phyloP scores from a whole-genome alignment of 108 stramenopile genomes.

The Discostella stelligeroides region DNA sequence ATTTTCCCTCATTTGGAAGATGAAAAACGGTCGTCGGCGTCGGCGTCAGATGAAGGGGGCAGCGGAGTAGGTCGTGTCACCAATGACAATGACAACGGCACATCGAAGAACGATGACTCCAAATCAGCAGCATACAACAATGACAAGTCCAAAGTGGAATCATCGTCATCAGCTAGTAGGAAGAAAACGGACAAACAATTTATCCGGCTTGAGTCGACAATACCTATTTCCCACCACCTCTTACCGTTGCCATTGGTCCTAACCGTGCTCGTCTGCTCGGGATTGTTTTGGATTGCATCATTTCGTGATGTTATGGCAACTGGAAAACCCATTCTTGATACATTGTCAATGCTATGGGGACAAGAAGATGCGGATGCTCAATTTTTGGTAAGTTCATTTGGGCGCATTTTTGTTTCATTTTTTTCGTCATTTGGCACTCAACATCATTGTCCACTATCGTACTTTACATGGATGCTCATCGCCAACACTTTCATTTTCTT shows the following conservation, averaged over 20 bases:
- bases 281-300: slow-evolving; percentile 69
- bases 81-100: slow-evolving; percentile 20
- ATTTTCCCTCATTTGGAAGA: slow-evolving; percentile 47
- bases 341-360: slow-evolving; percentile 31
- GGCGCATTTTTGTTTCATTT: not conserved
- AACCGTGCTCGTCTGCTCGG: slow-evolving; percentile 76
- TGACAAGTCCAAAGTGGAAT: too few relatives aligned
- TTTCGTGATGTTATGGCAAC: slow-evolving; percentile 84
- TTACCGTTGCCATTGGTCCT: slow-evolving; percentile 69
- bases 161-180: not conserved
- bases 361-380: slow-evolving; percentile 50
- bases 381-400: slow-evolving; percentile 56
- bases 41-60: not conserved
- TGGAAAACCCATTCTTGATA: slow-evolving; percentile 69
- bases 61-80: slow-evolving; percentile 1
- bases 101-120: slow-evolving; percentile 1
- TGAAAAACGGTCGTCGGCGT: not conserved
- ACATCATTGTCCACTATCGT: too few relatives aligned
- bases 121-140: too few relatives aligned
- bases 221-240: slow-evolving; percentile 56
- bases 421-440: not conserved
- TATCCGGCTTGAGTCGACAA: not conserved
- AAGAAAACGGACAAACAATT: not conserved
- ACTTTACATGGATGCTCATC: too few relatives aligned
- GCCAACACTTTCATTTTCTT: too few relatives aligned